These are phyloP conservation scores for Tetradesmus lagerheimii DNA, from an alignment of 139 green algal genomes.

Conservation along the genomic window DNA sequence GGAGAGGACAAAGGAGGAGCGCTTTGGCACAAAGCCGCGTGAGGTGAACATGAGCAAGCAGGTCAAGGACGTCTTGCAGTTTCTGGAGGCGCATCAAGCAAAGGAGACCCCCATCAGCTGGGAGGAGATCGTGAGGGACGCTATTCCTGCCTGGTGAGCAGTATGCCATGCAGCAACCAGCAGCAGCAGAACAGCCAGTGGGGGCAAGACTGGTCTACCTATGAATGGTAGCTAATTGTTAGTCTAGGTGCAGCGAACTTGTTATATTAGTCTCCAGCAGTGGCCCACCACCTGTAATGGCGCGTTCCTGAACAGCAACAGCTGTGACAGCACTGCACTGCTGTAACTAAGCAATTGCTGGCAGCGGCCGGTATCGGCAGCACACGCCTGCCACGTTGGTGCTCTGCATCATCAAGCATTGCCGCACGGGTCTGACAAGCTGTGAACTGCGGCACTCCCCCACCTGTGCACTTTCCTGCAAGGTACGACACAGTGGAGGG, in stretches of 20 bases:
- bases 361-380: neutral
- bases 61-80: neutral
- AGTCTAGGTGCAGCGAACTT: no score
- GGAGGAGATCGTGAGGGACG: constrained; percentile 24
- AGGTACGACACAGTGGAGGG: constrained; percentile 36
- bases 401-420: no score
- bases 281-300: no score
- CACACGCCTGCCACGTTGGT: neutral
- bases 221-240: neutral
- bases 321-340: neutral
- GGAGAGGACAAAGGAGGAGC: constrained; percentile 25
- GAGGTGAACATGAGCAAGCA: constrained; percentile 31
- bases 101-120: constrained; percentile 17
- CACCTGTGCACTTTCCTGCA: neutral
- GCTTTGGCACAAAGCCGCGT: neutral
- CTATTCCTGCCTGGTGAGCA: constrained; percentile 24
- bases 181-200: neutral
- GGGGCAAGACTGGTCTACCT: no score
- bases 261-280: no score
- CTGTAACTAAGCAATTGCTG: neutral
- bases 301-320: neutral
- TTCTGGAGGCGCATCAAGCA: constrained; percentile 21
- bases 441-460: neutral
- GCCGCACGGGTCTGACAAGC: no score
- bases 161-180: neutral